Evolutionary conservation across 768 basidiomycete species (phyloP), one percentile per base, ranked within the genome.

Genomic region (Kwoniella dendrophila): DNA sequence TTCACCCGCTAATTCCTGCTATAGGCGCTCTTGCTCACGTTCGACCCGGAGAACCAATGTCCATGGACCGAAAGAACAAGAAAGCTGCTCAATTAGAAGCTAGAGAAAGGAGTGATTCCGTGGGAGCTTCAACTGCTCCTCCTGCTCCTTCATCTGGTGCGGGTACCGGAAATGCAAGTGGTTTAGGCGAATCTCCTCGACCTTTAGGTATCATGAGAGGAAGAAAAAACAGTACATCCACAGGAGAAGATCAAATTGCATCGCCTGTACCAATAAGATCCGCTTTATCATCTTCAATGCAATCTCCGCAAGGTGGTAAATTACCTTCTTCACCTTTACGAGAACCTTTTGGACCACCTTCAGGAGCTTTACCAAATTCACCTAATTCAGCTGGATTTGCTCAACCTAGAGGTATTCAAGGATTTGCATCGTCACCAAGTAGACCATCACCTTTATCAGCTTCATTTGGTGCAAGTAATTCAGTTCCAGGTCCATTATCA

Each of bases 61-160:
- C 88, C 6, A 94, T 95, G 90, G 95, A 98, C 74, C 82, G 93
- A 70, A 95, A 96, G 84, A 97, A 98, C 82, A 97, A 97, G 70
- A 78, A 78, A n/a, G 78, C 71, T 0, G 76, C 77, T 0, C 80
- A 80, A 54, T 68, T 67, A 24, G 70, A 70, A 70, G 60, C 61
- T 36, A 66, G 60, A 45, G 70, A 56, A 56, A 55, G 61, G 29
- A 64, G 57, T n/a, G 64, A 68, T 24, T 62, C 60, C 4, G 47
- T 62, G 34, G 53, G 60, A 34, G 58, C 59, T 41, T 55, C 34
- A 34, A 36, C 40, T 55, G 47, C 45, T 20, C 47, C 51, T n/a
- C 56, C 56, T 8, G 56, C 56, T 16, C 56, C 56, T 11, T 58
- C 56, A 2, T 58, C 56, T 18, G 56, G 56, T 4, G 26, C 56